A percentile compares a stretch with the other conserved stretches of the same genome.
Conservation (phyloP, 73 alveolate species). For the Halteria grandinella region DNA sequence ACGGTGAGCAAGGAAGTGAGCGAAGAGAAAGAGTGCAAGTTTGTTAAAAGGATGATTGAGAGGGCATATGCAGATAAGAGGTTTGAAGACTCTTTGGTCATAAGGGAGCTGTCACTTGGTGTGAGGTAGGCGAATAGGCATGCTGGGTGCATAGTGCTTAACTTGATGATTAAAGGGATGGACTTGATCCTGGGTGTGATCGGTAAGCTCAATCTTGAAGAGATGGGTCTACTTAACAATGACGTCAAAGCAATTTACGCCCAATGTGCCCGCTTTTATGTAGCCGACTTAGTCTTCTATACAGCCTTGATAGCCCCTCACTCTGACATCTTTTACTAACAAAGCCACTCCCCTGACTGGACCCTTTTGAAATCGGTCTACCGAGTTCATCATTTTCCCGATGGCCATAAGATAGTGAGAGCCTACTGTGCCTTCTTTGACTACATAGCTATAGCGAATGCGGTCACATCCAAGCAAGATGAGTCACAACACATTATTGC, state of each 20-base stretch:
- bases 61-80: no score
- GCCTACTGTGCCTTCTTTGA: slow-evolving; percentile 19
- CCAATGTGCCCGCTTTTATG: slow-evolving; percentile 13
- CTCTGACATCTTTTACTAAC: slow-evolving; percentile 30
- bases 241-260: slow-evolving; percentile 15
- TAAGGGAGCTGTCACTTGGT: no score
- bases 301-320: slow-evolving; percentile 18
- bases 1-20: no score
- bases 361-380: not conserved
- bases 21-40: no score
- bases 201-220: no score
- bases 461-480: slow-evolving; percentile 14
- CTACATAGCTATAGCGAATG: slow-evolving; percentile 43
- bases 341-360: slow-evolving; percentile 14
- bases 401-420: not conserved
- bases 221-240: no score
- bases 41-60: no score
- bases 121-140: no score
- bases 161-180: no score
- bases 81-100: no score
- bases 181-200: no score
- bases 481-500: not conserved
- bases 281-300: slow-evolving; percentile 14
- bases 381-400: not conserved
- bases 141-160: no score